Evolutionary conservation across 2,329 filamentous ascomycete genomes (phyloP).

Genomic region (Paecilomyces formosus): DNA sequence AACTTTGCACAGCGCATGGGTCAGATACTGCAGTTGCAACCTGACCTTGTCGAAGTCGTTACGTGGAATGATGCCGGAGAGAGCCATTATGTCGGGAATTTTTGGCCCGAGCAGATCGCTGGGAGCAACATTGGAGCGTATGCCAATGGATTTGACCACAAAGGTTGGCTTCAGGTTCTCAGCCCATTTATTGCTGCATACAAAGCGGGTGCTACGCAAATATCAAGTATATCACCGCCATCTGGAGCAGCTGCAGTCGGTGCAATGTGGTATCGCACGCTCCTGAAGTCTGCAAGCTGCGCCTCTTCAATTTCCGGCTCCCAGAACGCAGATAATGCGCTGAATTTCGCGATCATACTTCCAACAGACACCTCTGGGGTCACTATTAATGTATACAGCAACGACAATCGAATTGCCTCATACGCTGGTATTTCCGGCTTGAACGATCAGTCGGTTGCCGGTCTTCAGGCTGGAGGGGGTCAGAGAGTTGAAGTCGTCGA

Average conservation of each 20-base stretch:
- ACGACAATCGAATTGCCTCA: conserved; percentile 3
- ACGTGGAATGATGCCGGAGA: conserved; percentile 38
- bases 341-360: conserved; percentile 7
- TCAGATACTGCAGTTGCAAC: conserved; percentile 23
- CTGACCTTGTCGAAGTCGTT: conserved; percentile 32
- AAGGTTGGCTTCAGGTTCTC: conserved; percentile 27
- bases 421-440: conserved; percentile 1
- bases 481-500: conserved; percentile 7
- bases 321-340: conserved; percentile 5
- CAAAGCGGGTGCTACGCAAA: conserved; percentile 21
- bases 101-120: conserved; percentile 26
- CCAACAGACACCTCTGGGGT: neutral
- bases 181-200: conserved; percentile 29
- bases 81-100: conserved; percentile 33
- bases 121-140: conserved; percentile 17
- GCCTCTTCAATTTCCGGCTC: neutral
- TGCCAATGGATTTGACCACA: conserved; percentile 25
- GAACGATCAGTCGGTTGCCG: conserved; percentile 2
- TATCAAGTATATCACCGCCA: conserved; percentile 11
- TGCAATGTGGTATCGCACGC: conserved; percentile 19
- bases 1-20: conserved; percentile 26
- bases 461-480: conserved; percentile 4
- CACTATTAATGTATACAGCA: conserved; percentile 7
- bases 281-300: conserved; percentile 3
- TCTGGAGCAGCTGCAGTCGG: conserved; percentile 13